Base-by-base conservation (phyloP, 345 rosid species). In the Moringa oleifera region DNA sequence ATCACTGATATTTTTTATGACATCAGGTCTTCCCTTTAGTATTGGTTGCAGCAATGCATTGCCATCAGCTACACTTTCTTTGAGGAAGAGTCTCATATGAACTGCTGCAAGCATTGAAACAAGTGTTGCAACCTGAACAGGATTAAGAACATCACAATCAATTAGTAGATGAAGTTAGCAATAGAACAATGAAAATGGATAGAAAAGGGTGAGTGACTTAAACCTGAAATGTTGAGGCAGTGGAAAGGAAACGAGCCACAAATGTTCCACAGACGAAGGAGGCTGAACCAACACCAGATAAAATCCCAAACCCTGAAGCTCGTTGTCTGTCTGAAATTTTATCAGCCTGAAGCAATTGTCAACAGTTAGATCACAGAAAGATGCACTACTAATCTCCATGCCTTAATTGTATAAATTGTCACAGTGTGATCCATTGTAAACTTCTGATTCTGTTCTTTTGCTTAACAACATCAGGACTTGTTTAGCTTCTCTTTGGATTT, bases 71-170 rank as follows among this genome's bases (percentile, higher is more conserved):
- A 66, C 22, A 51, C 68, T 83, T 47, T 93, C 97, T 69, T 82
- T 58, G 20, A 93, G 84, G 58, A 90, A 90, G 65, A 85, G 23
- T 71, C 97, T 86, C 98, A 88, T 88, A 83, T 93, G 90, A 19
- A 81, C 83, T 12, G 71, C 57, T 0, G 84, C 91, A 64, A 78
- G 54, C 71, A 88, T 77, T 13, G 85, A 81, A 21, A 73, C 69
- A 61, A 72, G 41, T 7, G 94, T 78, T 45, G 96, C 90, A 18
- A 83, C 78, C 96, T 89, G 71, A 25, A 70, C 31, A 63, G 36
- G 25, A 51, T 23, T 19, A 52, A 36, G 37, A 47, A 51, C 15
- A 22, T 53, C 57, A 10, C 21, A 20, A 53, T 53, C 23, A 53
- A 20, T 53, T 12, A 11, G 47, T 53, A 21, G 25, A 20, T 12